phyloP scores from a whole-genome alignment of 2,329 filamentous ascomycete genomes.

The Diplocarpon rosae region DNA sequence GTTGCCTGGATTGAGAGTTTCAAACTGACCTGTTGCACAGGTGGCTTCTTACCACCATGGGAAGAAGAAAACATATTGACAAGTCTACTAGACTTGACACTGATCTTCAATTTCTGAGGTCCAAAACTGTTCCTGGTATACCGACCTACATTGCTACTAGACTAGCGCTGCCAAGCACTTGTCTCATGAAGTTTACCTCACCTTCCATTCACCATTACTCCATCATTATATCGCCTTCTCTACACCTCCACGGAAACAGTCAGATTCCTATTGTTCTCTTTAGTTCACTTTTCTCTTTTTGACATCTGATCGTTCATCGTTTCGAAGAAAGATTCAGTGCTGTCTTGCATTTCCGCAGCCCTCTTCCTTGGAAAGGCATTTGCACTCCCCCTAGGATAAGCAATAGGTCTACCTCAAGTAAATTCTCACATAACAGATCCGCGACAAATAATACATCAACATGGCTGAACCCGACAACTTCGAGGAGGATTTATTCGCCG shows the following conservation, averaged over 20 bases:
- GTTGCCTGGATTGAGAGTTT: conserved; percentile 7
- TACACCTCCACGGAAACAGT: too few relatives aligned
- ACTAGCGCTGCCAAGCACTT: too few relatives aligned
- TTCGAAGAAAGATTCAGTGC: too few relatives aligned
- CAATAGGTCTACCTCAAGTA: neutral
- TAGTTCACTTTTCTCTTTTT: too few relatives aligned
- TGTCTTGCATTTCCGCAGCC: neutral
- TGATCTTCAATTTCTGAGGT: conserved; percentile 10
- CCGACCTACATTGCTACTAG: neutral
- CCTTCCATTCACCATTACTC: neutral
- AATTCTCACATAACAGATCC: neutral
- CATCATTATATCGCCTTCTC: too few relatives aligned
- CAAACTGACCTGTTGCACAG: conserved; percentile 52
- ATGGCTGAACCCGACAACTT: conserved; percentile 77
- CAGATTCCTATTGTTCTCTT: too few relatives aligned
- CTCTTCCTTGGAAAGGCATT: neutral
- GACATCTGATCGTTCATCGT: too few relatives aligned
- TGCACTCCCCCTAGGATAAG: too few relatives aligned
- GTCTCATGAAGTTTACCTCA: neutral
- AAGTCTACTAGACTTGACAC: conserved; percentile 7
- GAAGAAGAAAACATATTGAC: conserved; percentile 52
- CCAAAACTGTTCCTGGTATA: neutral
- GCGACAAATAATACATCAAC: conserved; percentile 21
- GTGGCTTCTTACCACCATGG: conserved; percentile 53
- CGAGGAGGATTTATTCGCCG: conserved; percentile 91